Evolutionary conservation across 805 yeast genomes (phyloP).

Genomic region (Komagataella kurtzmanii): DNA sequence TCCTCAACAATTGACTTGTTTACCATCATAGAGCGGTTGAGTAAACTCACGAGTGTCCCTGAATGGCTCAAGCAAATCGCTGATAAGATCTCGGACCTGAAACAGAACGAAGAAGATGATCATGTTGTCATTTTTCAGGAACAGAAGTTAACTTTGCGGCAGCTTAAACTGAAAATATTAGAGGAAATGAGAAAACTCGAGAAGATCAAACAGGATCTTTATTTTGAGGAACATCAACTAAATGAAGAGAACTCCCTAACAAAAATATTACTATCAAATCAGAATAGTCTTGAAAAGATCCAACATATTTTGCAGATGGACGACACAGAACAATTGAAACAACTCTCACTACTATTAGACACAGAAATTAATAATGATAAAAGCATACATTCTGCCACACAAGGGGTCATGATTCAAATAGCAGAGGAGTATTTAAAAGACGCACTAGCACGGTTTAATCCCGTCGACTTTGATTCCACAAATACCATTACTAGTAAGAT

Average conservation of each 20-base stretch:
- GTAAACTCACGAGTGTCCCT: neutral
- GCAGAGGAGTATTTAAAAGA: slow-evolving; percentile 9
- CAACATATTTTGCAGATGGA: neutral
- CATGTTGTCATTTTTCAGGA: neutral
- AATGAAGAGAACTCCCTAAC: neutral
- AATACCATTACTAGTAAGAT: slow-evolving; percentile 15
- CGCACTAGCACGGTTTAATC: slow-evolving; percentile 22
- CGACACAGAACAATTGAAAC: neutral
- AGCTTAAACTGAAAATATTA: neutral
- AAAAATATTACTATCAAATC: neutral
- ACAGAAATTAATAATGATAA: neutral
- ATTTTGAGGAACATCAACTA: neutral
- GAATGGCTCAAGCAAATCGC: neutral
- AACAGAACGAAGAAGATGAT: neutral
- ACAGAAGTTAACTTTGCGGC: neutral
- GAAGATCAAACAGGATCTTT: neutral
- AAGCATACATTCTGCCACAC: no score
- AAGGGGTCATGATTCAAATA: slow-evolving; percentile 6
- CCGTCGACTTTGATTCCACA: slow-evolving; percentile 17
- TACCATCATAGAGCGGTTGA: slow-evolving; percentile 7
- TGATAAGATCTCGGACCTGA: neutral
- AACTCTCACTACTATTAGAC: neutral
- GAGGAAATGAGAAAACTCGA: neutral
- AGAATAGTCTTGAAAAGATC: neutral
- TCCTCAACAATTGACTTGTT: slow-evolving; percentile 10